phyloP scores from a whole-genome alignment of 73 alveolate species.

The Blepharisma stoltei region DNA sequence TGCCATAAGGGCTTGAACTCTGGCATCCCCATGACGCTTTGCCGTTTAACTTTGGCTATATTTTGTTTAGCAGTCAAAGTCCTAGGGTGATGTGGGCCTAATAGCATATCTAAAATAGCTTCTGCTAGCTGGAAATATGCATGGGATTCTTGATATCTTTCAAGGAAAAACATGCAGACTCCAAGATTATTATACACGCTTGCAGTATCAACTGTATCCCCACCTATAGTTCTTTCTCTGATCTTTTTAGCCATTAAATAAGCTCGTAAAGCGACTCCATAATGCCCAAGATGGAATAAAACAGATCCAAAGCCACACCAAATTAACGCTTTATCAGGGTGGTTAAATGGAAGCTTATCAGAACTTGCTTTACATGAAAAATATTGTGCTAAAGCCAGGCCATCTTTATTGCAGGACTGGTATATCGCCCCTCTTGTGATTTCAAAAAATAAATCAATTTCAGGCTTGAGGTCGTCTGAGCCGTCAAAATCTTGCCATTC shows the following conservation, averaged over 20 bases:
- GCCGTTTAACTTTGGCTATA: conserved; percentile 58
- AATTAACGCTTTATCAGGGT: conserved; percentile 95
- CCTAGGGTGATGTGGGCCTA: conserved; percentile 86
- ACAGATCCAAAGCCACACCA: conserved; percentile 95
- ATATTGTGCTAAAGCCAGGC: conserved; percentile 82
- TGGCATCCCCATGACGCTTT: conserved; percentile 49
- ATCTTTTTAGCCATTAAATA: conserved; percentile 89
- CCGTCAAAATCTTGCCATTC: conserved; percentile 40
- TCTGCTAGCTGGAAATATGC: conserved; percentile 81
- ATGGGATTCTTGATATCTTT: conserved; percentile 76
- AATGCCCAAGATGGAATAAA: conserved; percentile 90
- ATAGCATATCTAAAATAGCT: conserved; percentile 75
- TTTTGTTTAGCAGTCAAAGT: conserved; percentile 77
- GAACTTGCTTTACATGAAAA: conserved; percentile 73
- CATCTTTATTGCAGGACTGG: conserved; percentile 92
- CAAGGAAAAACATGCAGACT: conserved; percentile 82
- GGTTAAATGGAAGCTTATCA: conserved; percentile 79
- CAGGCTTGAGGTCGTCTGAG: conserved; percentile 48
- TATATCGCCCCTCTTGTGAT: conserved; percentile 84
- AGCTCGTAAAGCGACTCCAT: conserved; percentile 86
- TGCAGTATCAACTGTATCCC: conserved; percentile 99
- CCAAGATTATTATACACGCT: conserved; percentile 97
- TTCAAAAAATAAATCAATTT: conserved; percentile 84
- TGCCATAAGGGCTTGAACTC: conserved; percentile 71
- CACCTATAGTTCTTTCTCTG: conserved; percentile 96